Evolutionary conservation across 2,329 filamentous ascomycete species (phyloP), one percentile per base, ranked within the genome.

Genomic region (Diplodia intermedia): DNA sequence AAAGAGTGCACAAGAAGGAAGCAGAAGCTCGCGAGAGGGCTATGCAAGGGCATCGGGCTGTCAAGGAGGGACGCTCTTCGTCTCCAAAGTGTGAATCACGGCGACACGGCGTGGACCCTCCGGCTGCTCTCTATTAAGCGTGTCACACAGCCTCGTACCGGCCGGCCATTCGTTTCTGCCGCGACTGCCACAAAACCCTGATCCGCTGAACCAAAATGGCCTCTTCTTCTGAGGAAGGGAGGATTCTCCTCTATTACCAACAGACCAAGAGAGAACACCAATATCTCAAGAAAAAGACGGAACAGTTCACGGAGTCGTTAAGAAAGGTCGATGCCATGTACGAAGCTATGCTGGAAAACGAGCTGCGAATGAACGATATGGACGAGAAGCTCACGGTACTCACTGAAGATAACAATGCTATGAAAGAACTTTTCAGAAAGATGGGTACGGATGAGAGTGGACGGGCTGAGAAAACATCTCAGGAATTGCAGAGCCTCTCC

Each of bases 261-360:
- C 38, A 57, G 9, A 60, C 29, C 65, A 67, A 67, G 26, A 54
- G 55, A 31, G 65, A 67, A n/a, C 53, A 67, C 15, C 57, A 67
- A 14, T 20, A 52, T 20, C 50, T 68, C 14, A 50, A 66, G 43
- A 57, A 69, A 26, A 70, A 68, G 52, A 47, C 70, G 14, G 61
- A 68, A 23, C 62, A 50, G 3, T 14, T 73, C 23, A 68, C 60
- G 2, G 43, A 52, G 14, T 63, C 60, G 5, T 9, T 63, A 31
- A 52, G 47, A 5, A 63, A 63, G 20, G 36, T 63, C 31, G 60
- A 63, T 8, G 14, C 31, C 29, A 12, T 63, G 9, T 52, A 71
- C 33, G 47, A 43, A 26, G 36, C 40, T 18, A 33, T 69, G 36
- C 38, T 68, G 40, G 55, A 61, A 23, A 38, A 69, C 18, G 65